Evolutionary conservation across 176 grass and related monocot genomes (phyloP).

Genomic region (Lolium perenne): DNA sequence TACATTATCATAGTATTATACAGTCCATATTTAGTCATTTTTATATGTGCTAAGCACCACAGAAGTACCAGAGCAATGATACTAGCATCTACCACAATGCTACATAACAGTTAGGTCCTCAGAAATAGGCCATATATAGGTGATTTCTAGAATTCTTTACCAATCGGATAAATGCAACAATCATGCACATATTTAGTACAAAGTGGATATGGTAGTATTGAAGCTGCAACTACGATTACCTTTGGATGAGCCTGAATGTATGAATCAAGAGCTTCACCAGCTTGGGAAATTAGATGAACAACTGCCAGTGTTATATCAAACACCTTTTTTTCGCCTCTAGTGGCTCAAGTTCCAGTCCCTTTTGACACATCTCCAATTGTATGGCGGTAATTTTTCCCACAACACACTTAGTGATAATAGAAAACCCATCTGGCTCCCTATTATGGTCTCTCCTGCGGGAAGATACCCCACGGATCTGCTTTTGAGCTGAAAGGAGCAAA

Average conservation of each 20-base stretch:
- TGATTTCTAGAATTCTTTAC: no score
- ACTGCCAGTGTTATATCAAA: background rate
- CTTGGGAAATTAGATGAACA: conserved; percentile 17
- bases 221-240: background rate
- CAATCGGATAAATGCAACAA: no score
- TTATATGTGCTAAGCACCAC: no score
- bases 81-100: no score
- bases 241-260: conserved; percentile 30
- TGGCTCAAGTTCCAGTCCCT: background rate
- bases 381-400: background rate
- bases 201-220: background rate
- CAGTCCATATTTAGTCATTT: no score
- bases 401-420: background rate
- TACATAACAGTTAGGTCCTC: no score
- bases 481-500: no score
- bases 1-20: no score
- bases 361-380: background rate
- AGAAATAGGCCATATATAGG: no score
- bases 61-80: no score
- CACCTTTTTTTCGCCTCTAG: background rate
- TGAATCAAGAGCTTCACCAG: conserved; percentile 42
- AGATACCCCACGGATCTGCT: no score
- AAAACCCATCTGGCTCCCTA: background rate
- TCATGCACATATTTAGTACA: background rate
- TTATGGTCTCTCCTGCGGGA: no score